Conservation (phyloP, 2,329 filamentous ascomycete genomes). For the Fusarium albidum region DNA sequence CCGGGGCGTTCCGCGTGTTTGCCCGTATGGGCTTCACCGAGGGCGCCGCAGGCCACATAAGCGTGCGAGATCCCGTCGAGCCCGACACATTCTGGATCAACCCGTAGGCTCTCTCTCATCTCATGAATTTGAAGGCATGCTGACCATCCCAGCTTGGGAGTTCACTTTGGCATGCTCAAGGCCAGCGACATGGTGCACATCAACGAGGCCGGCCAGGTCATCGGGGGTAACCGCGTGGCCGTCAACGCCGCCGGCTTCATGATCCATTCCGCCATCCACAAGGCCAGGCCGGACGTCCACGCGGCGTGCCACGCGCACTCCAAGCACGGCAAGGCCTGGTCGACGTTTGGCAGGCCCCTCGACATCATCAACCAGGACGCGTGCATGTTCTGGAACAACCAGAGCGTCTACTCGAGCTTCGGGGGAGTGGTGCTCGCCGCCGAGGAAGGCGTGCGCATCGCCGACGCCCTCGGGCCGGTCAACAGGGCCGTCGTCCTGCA, state of each 20-base stretch:
- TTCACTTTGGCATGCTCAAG: conserved; percentile 68
- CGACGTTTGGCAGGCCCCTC: conserved; percentile 62
- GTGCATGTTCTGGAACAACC: conserved; percentile 63
- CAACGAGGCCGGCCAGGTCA: conserved; percentile 64
- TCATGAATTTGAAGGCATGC: too few species aligned
- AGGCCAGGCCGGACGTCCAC: conserved; percentile 65
- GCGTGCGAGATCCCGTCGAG: conserved; percentile 68
- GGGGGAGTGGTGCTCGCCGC: conserved; percentile 69
- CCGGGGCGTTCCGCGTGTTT: conserved; percentile 57
- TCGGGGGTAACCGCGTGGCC: conserved; percentile 63
- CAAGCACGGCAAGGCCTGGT: conserved; percentile 67
- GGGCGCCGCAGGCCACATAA: conserved; percentile 71
- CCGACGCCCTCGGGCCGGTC: conserved; percentile 60
- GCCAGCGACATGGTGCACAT: conserved; percentile 70
- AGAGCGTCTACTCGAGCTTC: conserved; percentile 67
- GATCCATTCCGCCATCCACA: conserved; percentile 69
- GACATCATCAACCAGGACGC: conserved; percentile 71
- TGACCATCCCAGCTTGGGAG: conserved; percentile 50
- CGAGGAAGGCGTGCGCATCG: conserved; percentile 68
- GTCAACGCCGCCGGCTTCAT: conserved; percentile 71
- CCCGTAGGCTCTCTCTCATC: too few species aligned
- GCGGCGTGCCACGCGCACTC: conserved; percentile 70
- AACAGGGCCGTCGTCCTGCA: conserved; percentile 64
- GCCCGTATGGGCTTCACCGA: conserved; percentile 61
- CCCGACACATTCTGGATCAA: conserved; percentile 72